Evolutionary conservation across 345 rosid species (phyloP).

Genomic region (Aquilaria sinensis): DNA sequence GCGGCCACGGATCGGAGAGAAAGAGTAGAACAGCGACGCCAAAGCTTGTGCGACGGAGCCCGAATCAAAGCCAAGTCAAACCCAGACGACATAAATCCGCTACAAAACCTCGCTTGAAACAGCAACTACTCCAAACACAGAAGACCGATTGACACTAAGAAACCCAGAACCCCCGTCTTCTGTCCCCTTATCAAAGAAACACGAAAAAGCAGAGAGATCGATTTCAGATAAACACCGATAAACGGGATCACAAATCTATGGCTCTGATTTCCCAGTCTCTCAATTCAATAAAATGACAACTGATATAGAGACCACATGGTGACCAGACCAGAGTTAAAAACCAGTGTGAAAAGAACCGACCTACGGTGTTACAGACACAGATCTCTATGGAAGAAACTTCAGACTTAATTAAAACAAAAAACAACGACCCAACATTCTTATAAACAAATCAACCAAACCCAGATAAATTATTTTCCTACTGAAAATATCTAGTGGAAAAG

Average conservation of each 20-base stretch:
- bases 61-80: constrained; percentile 67
- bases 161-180: constrained; percentile 9
- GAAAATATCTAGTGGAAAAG: not conserved
- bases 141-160: not conserved
- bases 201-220: constrained; percentile 1
- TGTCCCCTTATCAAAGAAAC: constrained; percentile 18
- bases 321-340: constrained; percentile 1
- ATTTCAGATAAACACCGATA: constrained; percentile 11
- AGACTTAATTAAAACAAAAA: not conserved
- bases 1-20: constrained; percentile 10
- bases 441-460: not conserved
- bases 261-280: constrained; percentile 34
- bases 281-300: constrained; percentile 24
- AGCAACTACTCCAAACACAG: not conserved
- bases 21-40: constrained; percentile 18
- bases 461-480: not conserved
- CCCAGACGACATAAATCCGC: constrained; percentile 89
- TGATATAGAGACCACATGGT: constrained; percentile 8
- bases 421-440: no score
- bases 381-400: constrained; percentile 18
- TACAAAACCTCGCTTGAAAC: constrained; percentile 13
- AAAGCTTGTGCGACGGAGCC: constrained; percentile 53
- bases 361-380: constrained; percentile 14
- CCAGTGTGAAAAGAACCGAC: constrained; percentile 10
- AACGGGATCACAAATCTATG: constrained; percentile 59